Conservation (phyloP, 495 filamentous ascomycete species). For the Aspergillus asperescens region DNA sequence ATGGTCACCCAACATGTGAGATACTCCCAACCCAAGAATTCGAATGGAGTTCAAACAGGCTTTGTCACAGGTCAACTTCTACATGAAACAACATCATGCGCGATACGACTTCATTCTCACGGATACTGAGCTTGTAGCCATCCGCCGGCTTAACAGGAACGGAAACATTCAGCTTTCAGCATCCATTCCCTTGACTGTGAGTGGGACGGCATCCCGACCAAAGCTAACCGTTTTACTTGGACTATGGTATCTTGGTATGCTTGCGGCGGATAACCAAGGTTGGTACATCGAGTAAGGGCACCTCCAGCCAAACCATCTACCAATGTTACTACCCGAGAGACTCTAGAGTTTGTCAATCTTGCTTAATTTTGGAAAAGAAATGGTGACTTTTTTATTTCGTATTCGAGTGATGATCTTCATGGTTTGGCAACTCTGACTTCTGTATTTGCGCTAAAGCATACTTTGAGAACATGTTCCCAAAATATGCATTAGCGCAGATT, state of each 20-base stretch:
- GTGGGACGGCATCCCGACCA: neutral
- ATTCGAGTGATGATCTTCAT: too few relatives aligned
- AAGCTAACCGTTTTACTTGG: neutral
- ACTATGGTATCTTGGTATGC: neutral
- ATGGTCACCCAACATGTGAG: constrained; percentile 4
- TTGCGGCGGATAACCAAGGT: neutral
- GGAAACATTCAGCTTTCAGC: constrained; percentile 13
- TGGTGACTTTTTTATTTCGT: too few relatives aligned
- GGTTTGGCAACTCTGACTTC: too few relatives aligned
- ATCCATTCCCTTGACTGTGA: constrained; percentile 13
- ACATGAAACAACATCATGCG: constrained; percentile 17
- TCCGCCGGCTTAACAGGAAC: constrained; percentile 13
- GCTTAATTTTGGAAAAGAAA: too few relatives aligned
- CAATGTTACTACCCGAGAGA: too few relatives aligned
- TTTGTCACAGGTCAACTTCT: constrained; percentile 18
- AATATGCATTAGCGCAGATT: too few relatives aligned
- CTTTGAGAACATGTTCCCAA: too few relatives aligned
- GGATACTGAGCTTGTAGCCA: constrained; percentile 16
- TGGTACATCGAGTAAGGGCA: neutral
- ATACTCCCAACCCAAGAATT: neutral
- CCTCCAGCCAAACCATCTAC: neutral
- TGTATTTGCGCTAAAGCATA: too few relatives aligned
- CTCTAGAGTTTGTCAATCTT: too few relatives aligned
- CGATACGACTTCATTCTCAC: constrained; percentile 15
- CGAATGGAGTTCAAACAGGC: constrained; percentile 15